Percentiles rank a stretch among this genome's conserved stretches.
Evolutionary conservation across 495 filamentous ascomycete genomes (phyloP).

Genomic region (Lentithecium fluviatile): DNA sequence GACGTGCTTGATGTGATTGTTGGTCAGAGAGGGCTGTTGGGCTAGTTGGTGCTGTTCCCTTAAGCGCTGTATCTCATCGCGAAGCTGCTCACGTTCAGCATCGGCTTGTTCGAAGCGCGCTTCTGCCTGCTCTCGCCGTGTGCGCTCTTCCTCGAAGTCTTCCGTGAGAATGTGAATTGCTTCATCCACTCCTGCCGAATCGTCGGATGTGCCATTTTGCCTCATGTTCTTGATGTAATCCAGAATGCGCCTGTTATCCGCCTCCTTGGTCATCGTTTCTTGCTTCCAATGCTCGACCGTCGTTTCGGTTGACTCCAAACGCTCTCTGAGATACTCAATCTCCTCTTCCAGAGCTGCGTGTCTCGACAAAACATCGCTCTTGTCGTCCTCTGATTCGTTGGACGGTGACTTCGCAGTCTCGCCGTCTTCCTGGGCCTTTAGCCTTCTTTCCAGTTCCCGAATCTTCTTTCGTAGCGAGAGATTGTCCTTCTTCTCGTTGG

Average conservation of each 20-base stretch:
- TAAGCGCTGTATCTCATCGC: constrained; percentile 77
- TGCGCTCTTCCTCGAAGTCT: constrained; percentile 88
- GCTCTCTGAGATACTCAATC: constrained; percentile 75
- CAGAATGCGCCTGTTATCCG: constrained; percentile 76
- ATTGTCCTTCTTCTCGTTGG: constrained; percentile 84
- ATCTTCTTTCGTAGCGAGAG: constrained; percentile 73
- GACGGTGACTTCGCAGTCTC: constrained; percentile 52
- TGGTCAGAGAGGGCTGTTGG: constrained; percentile 37
- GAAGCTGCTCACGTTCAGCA: constrained; percentile 78
- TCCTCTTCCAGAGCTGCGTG: constrained; percentile 80
- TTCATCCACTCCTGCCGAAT: constrained; percentile 73
- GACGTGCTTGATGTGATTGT: constrained; percentile 57
- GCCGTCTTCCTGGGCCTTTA: constrained; percentile 70
- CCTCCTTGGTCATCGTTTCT: constrained; percentile 71
- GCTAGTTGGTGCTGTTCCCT: constrained; percentile 56
- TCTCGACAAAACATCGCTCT: constrained; percentile 59
- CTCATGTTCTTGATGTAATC: constrained; percentile 74
- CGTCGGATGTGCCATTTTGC: constrained; percentile 60
- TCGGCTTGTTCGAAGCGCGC: constrained; percentile 79
- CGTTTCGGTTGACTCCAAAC: constrained; percentile 75
- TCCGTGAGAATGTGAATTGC: constrained; percentile 94
- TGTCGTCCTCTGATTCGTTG: constrained; percentile 49
- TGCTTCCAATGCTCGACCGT: constrained; percentile 78
- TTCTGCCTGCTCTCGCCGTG: constrained; percentile 84
- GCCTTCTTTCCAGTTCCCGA: constrained; percentile 79